phyloP scores from a whole-genome alignment of 768 basidiomycete species.

The Russula dissimulans region DNA sequence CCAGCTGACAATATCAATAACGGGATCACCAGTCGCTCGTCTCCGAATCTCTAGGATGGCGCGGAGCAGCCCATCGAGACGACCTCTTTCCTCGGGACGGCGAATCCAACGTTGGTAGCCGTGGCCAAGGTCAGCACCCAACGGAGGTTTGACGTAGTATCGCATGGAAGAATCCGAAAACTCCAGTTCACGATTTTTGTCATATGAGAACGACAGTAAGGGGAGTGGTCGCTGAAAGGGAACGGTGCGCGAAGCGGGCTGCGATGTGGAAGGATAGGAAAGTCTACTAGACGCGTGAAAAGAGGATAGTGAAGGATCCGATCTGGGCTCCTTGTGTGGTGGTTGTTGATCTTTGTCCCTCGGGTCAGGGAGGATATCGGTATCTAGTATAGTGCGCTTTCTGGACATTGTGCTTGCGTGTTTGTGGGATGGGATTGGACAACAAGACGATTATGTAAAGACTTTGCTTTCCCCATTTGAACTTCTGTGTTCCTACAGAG shows the following conservation, averaged over 20 bases:
- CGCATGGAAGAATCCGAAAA: constrained; percentile 63
- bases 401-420: too few species aligned
- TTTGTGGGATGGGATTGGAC: neutral
- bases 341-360: neutral
- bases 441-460: too few species aligned
- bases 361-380: neutral
- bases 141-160: constrained; percentile 63
- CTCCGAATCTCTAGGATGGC: constrained; percentile 41
- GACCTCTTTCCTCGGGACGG: constrained; percentile 52
- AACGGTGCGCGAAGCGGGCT: constrained; percentile 16
- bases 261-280: constrained; percentile 19
- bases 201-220: constrained; percentile 66
- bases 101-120: constrained; percentile 70
- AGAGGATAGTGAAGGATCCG: neutral
- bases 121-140: constrained; percentile 51
- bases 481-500: too few species aligned
- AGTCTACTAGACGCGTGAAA: constrained; percentile 5
- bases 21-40: constrained; percentile 29
- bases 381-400: constrained; percentile 9
- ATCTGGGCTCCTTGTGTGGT: neutral
- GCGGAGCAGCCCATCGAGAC: constrained; percentile 59
- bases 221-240: constrained; percentile 65
- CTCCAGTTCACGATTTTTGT: constrained; percentile 41
- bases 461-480: too few species aligned
- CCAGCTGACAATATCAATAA: constrained; percentile 60